Percentiles rank a stretch among this genome's conserved stretches.
Evolutionary conservation across 2,329 filamentous ascomycete species (phyloP).

Genomic region (Colletotrichum chlorophyti): DNA sequence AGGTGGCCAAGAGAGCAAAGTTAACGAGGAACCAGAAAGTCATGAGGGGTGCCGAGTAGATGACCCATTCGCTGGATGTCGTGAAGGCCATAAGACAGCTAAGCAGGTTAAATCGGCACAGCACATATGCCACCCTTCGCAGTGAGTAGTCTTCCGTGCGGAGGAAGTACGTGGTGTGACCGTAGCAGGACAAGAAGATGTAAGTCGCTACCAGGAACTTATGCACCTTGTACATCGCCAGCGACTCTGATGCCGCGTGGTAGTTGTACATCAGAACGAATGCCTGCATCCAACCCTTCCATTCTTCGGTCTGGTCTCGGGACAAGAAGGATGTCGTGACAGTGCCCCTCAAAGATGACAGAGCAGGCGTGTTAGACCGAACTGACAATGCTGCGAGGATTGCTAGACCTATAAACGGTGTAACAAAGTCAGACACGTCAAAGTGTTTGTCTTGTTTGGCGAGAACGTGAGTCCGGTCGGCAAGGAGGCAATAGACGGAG

Average conservation of each 20-base stretch:
- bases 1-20: conserved; percentile 57
- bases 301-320: conserved; percentile 66
- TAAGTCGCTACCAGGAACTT: conserved; percentile 63
- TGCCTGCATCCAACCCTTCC: conserved; percentile 71
- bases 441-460: conserved; percentile 58
- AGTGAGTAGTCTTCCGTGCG: conserved; percentile 63
- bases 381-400: conserved; percentile 31
- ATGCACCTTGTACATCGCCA: conserved; percentile 61
- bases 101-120: conserved; percentile 65
- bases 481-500: conserved; percentile 54
- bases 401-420: conserved; percentile 31
- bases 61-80: conserved; percentile 58
- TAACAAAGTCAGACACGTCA: conserved; percentile 34
- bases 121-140: conserved; percentile 49
- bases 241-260: conserved; percentile 52
- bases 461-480: conserved; percentile 61
- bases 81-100: conserved; percentile 59
- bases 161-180: conserved; percentile 66
- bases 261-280: conserved; percentile 62
- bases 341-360: background rate
- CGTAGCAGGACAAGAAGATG: conserved; percentile 68
- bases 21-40: conserved; percentile 69
- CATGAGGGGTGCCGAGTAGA: conserved; percentile 64
- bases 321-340: conserved; percentile 42
- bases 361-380: background rate